Base-by-base conservation (phyloP, 192 early-diverging fungal genomes). In the Coemansia sp. region DNA sequence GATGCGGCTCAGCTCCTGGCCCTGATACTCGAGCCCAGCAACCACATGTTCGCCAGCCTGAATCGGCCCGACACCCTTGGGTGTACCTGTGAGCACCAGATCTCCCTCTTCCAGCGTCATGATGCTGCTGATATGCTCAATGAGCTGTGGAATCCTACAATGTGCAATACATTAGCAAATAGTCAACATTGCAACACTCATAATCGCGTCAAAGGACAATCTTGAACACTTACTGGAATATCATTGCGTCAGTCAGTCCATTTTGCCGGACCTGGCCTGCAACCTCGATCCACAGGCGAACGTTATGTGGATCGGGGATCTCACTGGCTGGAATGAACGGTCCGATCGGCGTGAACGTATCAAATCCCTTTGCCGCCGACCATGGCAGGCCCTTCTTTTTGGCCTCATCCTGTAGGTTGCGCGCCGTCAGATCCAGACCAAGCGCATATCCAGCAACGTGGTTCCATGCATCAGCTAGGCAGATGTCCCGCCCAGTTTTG, bases 21-120 rank as follows among this genome's bases (percentile, higher is more conserved):
- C 70, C 22, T 70, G 27, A 43, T 67, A 73, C 49, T 76, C 81
- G 3, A 96, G 66, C 2, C 91, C 91, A 22, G 87, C 92, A 47
- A 83, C 87, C 19, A 98, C 75, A 25, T 81, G 83, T 60, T 95
- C 85, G n/a, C 93, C 94, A n/a, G 88, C 70, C 21, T 62, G 27
- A 51, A 98, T 87, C 3, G 87, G 88, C 5, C 93, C 94, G 21
- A 96, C 96, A 15, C 96, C 96, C 38, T 83, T 72, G 21, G 96
- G 96, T 19, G 95, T 98, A 15, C 91, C 93, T 4, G 96, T 97
- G 43, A 98, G 80, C 32, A 98, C 83, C 15, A 96, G 78, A 76
- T 98, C 96, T 11, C 94, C 96, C 14, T 80, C 82, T 61, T 98
- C 90, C 22, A 98, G 81, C 39, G 82, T 92, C 93, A 96, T 96